These are phyloP conservation scores for Besnoitia besnoiti DNA, from an alignment of 169 alveolate species.

Conservation along the genomic window DNA sequence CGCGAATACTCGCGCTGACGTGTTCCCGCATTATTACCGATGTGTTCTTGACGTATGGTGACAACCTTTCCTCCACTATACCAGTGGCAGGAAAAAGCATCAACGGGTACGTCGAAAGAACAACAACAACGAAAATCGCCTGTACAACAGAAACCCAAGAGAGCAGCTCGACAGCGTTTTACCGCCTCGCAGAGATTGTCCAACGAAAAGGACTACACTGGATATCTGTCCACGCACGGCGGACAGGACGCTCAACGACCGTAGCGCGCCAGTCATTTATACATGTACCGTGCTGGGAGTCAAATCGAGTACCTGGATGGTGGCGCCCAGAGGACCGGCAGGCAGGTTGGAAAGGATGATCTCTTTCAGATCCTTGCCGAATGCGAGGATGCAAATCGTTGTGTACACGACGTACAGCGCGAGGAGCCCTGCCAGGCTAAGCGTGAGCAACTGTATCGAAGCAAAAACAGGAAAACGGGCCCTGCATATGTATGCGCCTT, in stretches of 20 bases:
- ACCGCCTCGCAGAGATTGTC: no score
- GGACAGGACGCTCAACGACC: no score
- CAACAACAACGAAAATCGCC: neutral
- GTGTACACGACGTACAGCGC: constrained; percentile 16
- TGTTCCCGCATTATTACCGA: neutral
- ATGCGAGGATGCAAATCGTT: neutral
- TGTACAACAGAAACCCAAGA: neutral
- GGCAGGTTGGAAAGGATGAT: constrained; percentile 7
- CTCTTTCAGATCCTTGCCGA: constrained; percentile 10
- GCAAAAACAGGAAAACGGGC: neutral
- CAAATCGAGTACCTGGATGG: neutral
- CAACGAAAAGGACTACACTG: no score
- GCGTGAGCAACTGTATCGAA: neutral
- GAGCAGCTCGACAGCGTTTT: no score
- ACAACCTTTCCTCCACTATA: neutral
- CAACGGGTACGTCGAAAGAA: constrained; percentile 4
- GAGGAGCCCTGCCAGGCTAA: neutral
- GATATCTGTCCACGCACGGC: no score
- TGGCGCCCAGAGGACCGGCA: constrained; percentile 12
- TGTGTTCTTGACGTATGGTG: neutral
- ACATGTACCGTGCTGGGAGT: neutral
- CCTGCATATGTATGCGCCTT: no score
- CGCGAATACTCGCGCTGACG: neutral
- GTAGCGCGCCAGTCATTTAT: no score
- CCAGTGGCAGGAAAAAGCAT: constrained; percentile 32